A percentile compares a stretch with the other conserved stretches of the same genome.
Evolutionary conservation across 2,329 filamentous ascomycete species (phyloP).

Genomic region (Capronia americana): DNA sequence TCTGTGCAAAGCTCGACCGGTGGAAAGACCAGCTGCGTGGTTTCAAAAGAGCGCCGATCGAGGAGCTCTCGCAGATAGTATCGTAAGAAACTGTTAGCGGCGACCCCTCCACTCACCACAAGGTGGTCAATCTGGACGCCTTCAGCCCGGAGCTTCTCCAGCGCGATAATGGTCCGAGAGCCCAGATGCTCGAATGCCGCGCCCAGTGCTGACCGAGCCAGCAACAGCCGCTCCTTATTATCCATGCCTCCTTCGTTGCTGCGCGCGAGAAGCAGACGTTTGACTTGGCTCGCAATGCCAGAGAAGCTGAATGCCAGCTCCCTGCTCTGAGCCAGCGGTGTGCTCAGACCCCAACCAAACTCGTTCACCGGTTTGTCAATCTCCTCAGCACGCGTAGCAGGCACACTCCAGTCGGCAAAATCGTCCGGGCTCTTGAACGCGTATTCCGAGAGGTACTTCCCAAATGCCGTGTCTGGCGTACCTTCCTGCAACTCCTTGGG

Average conservation of each 20-base stretch:
- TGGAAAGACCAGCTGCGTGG: slow-evolving; percentile 73
- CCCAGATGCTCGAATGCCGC: slow-evolving; percentile 87
- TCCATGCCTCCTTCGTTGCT: slow-evolving; percentile 45
- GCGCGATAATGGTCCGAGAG: slow-evolving; percentile 72
- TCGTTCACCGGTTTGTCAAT: slow-evolving; percentile 53
- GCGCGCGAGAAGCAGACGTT: slow-evolving; percentile 50
- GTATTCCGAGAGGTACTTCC: slow-evolving; percentile 76
- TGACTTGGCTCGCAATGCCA: slow-evolving; percentile 70
- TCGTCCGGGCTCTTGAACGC: slow-evolving; percentile 65
- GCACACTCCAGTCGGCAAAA: slow-evolving; percentile 57
- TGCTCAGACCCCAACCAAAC: slow-evolving; percentile 72
- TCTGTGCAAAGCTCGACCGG: slow-evolving; percentile 83
- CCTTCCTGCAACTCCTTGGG: slow-evolving; percentile 64
- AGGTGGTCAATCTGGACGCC: slow-evolving; percentile 61
- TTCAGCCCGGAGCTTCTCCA: slow-evolving; percentile 54
- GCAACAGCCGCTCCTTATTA: slow-evolving; percentile 66
- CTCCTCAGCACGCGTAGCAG: slow-evolving; percentile 64
- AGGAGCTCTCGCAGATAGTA: slow-evolving; percentile 68
- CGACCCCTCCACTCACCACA: slow-evolving; percentile 89
- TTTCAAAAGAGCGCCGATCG: slow-evolving; percentile 67
- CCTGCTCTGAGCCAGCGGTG: slow-evolving; percentile 68
- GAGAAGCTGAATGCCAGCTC: slow-evolving; percentile 75
- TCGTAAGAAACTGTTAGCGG: slow-evolving; percentile 79
- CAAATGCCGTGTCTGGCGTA: slow-evolving; percentile 76
- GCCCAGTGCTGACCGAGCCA: slow-evolving; percentile 78